Evolutionary conservation across 2,329 filamentous ascomycete genomes (phyloP).

Genomic region (Colletotrichum somersetense): DNA sequence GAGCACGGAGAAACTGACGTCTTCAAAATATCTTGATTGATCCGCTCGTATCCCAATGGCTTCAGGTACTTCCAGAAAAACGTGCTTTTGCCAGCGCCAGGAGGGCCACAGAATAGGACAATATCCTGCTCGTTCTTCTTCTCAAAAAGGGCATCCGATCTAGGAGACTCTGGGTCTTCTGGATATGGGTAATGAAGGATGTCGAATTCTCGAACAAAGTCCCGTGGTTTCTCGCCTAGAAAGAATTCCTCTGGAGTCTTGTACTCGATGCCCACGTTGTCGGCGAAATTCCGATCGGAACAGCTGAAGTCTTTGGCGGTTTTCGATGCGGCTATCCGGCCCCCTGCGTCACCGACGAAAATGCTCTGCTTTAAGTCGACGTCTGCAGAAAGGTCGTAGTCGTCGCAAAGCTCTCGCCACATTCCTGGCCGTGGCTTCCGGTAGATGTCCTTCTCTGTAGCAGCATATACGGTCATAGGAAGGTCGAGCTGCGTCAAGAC

Average conservation of each 20-base stretch:
- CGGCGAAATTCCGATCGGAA: slow-evolving; percentile 82
- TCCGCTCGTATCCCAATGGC: slow-evolving; percentile 82
- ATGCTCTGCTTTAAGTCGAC: slow-evolving; percentile 80
- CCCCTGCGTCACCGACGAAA: slow-evolving; percentile 90
- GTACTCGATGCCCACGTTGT: slow-evolving; percentile 85
- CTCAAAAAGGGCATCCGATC: slow-evolving; percentile 59
- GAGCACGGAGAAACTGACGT: slow-evolving; percentile 55
- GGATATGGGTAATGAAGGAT: slow-evolving; percentile 67
- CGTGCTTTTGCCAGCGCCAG: slow-evolving; percentile 91
- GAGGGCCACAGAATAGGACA: slow-evolving; percentile 88
- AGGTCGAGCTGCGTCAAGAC: slow-evolving; percentile 80
- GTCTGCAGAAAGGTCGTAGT: slow-evolving; percentile 68
- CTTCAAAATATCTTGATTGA: slow-evolving; percentile 93
- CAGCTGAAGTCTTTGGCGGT: slow-evolving; percentile 72
- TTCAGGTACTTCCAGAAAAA: slow-evolving; percentile 86
- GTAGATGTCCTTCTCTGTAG: slow-evolving; percentile 83
- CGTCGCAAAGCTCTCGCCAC: slow-evolving; percentile 76
- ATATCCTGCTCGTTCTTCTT: slow-evolving; percentile 79
- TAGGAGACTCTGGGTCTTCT: slow-evolving; percentile 44
- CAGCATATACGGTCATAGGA: slow-evolving; percentile 85
- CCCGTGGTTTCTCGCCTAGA: slow-evolving; percentile 73
- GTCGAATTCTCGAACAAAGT: slow-evolving; percentile 80
- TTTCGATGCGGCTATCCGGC: slow-evolving; percentile 64
- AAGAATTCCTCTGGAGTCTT: slow-evolving; percentile 95
- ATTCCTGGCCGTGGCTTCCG: slow-evolving; percentile 91